Base-by-base conservation (phyloP, 495 filamentous ascomycete species). In the Endocarpon pusillum region DNA sequence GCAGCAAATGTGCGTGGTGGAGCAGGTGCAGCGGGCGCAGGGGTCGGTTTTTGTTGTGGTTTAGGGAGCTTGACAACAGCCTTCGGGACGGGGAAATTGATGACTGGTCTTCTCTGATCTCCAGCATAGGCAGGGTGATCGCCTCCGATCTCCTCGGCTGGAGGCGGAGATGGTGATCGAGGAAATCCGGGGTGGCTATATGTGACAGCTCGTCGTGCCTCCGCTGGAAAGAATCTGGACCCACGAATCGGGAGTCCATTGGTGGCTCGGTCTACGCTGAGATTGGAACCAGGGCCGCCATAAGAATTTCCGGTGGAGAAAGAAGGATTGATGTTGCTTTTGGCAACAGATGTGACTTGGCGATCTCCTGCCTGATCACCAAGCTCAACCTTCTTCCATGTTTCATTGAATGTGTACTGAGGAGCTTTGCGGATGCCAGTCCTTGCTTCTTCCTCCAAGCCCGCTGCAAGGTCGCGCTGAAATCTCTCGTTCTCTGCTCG, bases 181-280 rank as follows among this genome's bases (percentile, higher is more conserved):
- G 52, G 36, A 33, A 38, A 41, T n/a, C n/a, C n/a, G n/a, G n/a
- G n/a, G n/a, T n/a, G n/a, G n/a, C n/a, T n/a, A n/a, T n/a, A n/a
- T n/a, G n/a, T n/a, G n/a, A n/a, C n/a, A n/a, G n/a, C n/a, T n/a
- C n/a, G n/a, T n/a, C n/a, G n/a, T n/a, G n/a, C n/a, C n/a, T n/a
- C n/a, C n/a, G n/a, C n/a, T n/a, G n/a, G n/a, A 58, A 86, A 86
- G 52, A 83, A 86, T 19, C 79, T 58, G 16, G 75, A 80, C 35
- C 68, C 66, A n/a, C n/a, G n/a, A n/a, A n/a, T n/a, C n/a, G n/a
- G n/a, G n/a, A n/a, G n/a, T n/a, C n/a, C n/a, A n/a, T n/a, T n/a
- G n/a, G n/a, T n/a, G n/a, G n/a, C n/a, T n/a, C n/a, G n/a, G n/a
- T n/a, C n/a, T n/a, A n/a, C n/a, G n/a, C n/a, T n/a, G n/a, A n/a